Base-by-base conservation (phyloP, 495 filamentous ascomycete species). In the Alectoria sarmentosa region DNA sequence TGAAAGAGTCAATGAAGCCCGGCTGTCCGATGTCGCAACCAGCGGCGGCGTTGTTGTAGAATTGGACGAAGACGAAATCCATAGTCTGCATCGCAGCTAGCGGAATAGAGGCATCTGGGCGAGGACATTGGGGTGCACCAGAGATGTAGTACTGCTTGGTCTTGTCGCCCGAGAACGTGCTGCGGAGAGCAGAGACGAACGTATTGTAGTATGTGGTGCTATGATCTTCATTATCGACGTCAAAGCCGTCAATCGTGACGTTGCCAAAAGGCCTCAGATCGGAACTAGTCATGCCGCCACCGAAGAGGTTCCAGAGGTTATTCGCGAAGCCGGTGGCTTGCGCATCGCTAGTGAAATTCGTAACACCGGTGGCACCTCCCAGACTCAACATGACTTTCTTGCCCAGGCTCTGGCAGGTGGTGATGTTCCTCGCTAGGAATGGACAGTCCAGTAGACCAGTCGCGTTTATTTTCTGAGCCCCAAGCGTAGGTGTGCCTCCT, bases 201-300 rank as follows among this genome's bases (percentile, higher is more conserved):
- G 73, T 70, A 39, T 73, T 71, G 70, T 80, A 83, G 64, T 72
- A 67, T 34, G 65, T 61, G 11, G 76, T 73, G 26, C 69, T 70
- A 46, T 73, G 73, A 11, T 67, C 66, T 55, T 72, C 66, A 56
- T 65, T 79, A 42, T 81, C 81, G 39, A 84, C 76, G 66, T 88
- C 85, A 72, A 85, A 87, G 32, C 85, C 84, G 67, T 88, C 82
- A 61, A 87, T 65, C 21, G 76, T 75, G 0, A 79, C 75, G 4
- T 71, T 56, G 13, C 84, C 84, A 61, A 86, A 83, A 1, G 84
- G 84, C 15, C 79, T 73, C 1, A 76, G 65, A 2, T 70, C 69
- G 3, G 71, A 63, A 37, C 62, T 61, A 32, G 66, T 71, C 8
- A 60, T 71, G 1, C 77, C 78, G 32, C 73, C 77, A 44, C 81